These are phyloP conservation scores for Capsicum chinense DNA, from an alignment of 257 asterid genomes.

Conservation along the genomic window DNA sequence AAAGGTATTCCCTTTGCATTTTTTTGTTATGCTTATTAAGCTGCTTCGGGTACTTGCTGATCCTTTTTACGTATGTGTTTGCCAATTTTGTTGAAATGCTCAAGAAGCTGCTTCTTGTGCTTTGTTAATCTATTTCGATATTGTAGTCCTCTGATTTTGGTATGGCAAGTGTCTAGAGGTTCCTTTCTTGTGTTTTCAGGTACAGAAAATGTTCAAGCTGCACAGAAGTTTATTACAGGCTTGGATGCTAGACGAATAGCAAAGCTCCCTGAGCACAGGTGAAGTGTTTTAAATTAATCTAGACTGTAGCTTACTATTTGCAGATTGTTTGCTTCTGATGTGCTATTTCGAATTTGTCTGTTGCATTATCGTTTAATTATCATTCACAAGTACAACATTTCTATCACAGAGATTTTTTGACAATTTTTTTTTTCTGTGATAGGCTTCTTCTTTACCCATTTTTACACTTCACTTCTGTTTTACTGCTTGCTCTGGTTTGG, in stretches of 20 bases:
- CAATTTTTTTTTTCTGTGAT: not conserved
- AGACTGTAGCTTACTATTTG: not conserved
- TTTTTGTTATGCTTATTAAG: not conserved
- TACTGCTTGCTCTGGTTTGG: not conserved
- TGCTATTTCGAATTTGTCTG: not conserved
- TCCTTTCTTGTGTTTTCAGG: conserved; percentile 51
- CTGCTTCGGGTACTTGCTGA: not conserved
- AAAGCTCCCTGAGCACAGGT: conserved; percentile 96
- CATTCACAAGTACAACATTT: not conserved
- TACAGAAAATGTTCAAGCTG: conserved; percentile 82
- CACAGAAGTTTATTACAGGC: conserved; percentile 91
- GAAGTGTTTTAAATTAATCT: conserved; percentile 17
- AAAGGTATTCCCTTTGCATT: conserved; percentile 56
- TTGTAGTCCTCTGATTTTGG: not conserved
- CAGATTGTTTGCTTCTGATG: conserved; percentile 24
- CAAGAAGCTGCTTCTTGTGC: conserved; percentile 8
- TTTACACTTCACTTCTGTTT: not conserved
- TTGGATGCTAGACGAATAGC: conserved; percentile 96
- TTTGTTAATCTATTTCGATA: not conserved
- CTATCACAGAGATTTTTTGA: not conserved
- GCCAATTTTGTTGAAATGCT: not conserved
- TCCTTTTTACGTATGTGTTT: not conserved
- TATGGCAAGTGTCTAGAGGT: not conserved
- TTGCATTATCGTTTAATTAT: not conserved
- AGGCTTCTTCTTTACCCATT: conserved; percentile 13